Evolutionary conservation across 2,329 filamentous ascomycete species (phyloP), one percentile per base, ranked within the genome.

Genomic region (Monosporascus cannonballus): DNA sequence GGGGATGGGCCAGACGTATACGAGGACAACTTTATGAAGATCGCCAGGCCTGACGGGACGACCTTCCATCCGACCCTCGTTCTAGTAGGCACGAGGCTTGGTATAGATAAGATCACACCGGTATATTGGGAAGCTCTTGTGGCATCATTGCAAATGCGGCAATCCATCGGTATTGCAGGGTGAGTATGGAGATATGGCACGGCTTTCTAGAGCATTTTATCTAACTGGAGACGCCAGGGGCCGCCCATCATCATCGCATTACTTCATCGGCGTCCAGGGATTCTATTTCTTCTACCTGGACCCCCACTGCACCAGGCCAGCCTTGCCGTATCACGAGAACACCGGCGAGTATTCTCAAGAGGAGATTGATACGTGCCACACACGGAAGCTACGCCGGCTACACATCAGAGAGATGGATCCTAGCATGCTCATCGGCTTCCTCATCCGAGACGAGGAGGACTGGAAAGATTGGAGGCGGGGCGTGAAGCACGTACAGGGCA

Each of bases 111-210:
- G 65, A 87, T 97, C 61, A 99, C 91, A 1, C 88, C 89, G 1
- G 90, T 95, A 2, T 99, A 99, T 64, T 95, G 93, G 85, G 89
- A 96, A 67, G 90, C 92, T n/a, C 77, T 99, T 36, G 90, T 92
- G 63, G 81, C 87, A 20, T 82, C 89, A 20, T 74, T 99, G 50
- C 89, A 94, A 69, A 89, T 96, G 76, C 82, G 86, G 7, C 94
- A 97, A 67, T 95, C 90, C n/a, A 85, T 96, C 49, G 94, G 94
- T 11, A 96, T 99, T 58, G 94, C 94, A 64, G 94, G 91, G 90
- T 94, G 78, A 70, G 80, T 65, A 15, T 25, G 46, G 4, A 24
- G 47, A 20, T 46, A 24, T 34, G 30, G n/a, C 3, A 17, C 22
- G 34, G 8, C 9, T 34, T 30, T 18, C 50, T 15, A 46, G 47